Conservation (phyloP, 352 stramenopile species). For the Phytophthora niederhauseri region DNA sequence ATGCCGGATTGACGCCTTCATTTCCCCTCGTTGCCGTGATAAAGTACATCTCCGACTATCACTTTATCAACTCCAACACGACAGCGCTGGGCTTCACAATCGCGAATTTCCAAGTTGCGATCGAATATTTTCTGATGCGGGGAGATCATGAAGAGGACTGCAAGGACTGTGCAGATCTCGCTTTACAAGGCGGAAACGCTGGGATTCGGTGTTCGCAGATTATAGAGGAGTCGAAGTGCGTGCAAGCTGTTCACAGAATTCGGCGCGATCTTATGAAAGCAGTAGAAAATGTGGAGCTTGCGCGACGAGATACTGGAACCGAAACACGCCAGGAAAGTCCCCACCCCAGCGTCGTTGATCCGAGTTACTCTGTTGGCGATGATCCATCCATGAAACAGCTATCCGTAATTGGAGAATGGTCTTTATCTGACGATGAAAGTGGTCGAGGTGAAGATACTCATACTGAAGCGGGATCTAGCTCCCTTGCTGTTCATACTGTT, state of each 20-base stretch:
- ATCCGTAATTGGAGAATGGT: slow-evolving; percentile 61
- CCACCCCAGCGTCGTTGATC: not conserved
- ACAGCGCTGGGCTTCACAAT: slow-evolving; percentile 81
- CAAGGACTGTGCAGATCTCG: slow-evolving; percentile 27
- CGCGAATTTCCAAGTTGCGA: slow-evolving; percentile 80
- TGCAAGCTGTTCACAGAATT: slow-evolving; percentile 31
- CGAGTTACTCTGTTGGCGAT: slow-evolving; percentile 1
- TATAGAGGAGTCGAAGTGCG: slow-evolving; percentile 38
- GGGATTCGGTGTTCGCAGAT: slow-evolving; percentile 22
- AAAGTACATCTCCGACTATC: slow-evolving; percentile 77
- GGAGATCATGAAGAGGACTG: slow-evolving; percentile 36
- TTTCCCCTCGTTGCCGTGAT: slow-evolving; percentile 68
- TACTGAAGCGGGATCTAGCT: not conserved
- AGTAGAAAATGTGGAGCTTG: slow-evolving; percentile 30
- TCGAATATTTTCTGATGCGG: slow-evolving; percentile 78
- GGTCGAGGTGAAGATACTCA: not conserved
- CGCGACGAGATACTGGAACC: slow-evolving; percentile 21
- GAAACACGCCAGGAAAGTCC: slow-evolving; percentile 23
- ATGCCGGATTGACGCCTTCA: slow-evolving; percentile 12
- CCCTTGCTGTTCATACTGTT: slow-evolving; percentile 25
- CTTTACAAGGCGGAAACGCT: slow-evolving; percentile 18
- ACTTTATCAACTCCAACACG: slow-evolving; percentile 87
- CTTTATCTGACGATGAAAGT: slow-evolving; percentile 22
- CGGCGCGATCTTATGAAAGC: slow-evolving; percentile 29
- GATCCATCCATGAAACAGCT: slow-evolving; percentile 23